Conservation (phyloP, 192 early-diverging fungal species). For the Mortierella hygrophila region DNA sequence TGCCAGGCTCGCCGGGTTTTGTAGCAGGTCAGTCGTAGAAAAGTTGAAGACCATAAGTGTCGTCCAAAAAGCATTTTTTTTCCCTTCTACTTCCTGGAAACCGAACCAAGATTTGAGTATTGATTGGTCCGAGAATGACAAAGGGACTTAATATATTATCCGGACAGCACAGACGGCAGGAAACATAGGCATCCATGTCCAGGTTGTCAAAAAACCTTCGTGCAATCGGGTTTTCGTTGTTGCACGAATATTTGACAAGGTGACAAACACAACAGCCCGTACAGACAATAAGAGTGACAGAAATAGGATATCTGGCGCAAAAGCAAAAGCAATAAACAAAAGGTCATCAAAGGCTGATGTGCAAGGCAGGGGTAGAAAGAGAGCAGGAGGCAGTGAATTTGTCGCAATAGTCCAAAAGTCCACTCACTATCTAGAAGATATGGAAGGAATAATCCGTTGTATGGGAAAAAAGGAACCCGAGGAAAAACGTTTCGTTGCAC, state of each 20-base stretch:
- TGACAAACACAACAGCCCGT: no score
- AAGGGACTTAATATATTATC: background rate
- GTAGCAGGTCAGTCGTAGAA: background rate
- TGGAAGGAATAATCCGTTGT: background rate
- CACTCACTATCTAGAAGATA: background rate
- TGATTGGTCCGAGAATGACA: background rate
- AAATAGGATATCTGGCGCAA: background rate
- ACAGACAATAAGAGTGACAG: background rate
- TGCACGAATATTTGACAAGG: no score
- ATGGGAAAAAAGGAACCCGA: background rate
- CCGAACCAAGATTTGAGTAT: background rate
- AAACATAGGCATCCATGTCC: background rate
- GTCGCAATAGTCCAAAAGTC: slow-evolving; percentile 8
- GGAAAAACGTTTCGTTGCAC: background rate
- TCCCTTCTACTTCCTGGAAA: background rate
- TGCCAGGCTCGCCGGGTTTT: no score
- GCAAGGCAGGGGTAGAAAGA: background rate
- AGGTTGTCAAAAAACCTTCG: no score
- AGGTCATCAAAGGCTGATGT: background rate
- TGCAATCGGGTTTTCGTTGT: no score
- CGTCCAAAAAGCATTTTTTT: background rate
- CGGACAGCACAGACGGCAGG: slow-evolving; percentile 1
- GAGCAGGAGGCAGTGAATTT: background rate
- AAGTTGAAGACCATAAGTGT: background rate
- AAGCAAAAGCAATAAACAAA: background rate